A percentile compares a stretch with the other conserved stretches of the same genome.
phyloP scores from a whole-genome alignment of 257 asterid genomes.

The Nicotiana benthamiana region DNA sequence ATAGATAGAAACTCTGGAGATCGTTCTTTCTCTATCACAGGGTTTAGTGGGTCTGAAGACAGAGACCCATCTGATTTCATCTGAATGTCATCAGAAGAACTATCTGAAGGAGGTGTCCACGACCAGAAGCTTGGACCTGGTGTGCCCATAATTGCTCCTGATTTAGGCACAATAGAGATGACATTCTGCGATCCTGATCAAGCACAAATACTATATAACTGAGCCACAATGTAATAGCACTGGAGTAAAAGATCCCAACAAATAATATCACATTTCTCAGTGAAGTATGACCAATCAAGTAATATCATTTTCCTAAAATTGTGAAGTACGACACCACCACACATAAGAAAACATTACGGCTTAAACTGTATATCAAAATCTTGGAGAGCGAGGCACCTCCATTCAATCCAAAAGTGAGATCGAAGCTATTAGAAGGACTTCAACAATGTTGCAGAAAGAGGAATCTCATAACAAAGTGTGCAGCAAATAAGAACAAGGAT shows the following conservation, averaged over 20 bases:
- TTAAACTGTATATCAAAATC: neutral
- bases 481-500: neutral
- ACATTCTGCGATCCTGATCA: slow-evolving; percentile 36
- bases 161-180: slow-evolving; percentile 24
- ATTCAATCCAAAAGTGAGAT: neutral
- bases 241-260: neutral
- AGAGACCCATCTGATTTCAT: slow-evolving; percentile 38
- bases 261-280: neutral
- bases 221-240: neutral
- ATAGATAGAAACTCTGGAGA: slow-evolving; percentile 40
- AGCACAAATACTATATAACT: slow-evolving; percentile 15
- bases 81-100: slow-evolving; percentile 10
- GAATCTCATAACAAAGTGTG: neutral
- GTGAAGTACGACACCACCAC: neutral
- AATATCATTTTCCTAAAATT: no score
- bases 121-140: slow-evolving; percentile 98
- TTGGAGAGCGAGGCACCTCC: neutral
- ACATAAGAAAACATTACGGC: neutral
- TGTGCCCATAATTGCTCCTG: slow-evolving; percentile 33
- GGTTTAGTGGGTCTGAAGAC: slow-evolving; percentile 26
- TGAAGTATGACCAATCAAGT: neutral
- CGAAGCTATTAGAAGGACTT: neutral
- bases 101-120: slow-evolving; percentile 72
- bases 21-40: slow-evolving; percentile 65
- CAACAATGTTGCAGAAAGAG: neutral